Evolutionary conservation across 768 basidiomycete species (phyloP), one percentile per base, ranked within the genome.

Genomic region (Suillus tomentosus): DNA sequence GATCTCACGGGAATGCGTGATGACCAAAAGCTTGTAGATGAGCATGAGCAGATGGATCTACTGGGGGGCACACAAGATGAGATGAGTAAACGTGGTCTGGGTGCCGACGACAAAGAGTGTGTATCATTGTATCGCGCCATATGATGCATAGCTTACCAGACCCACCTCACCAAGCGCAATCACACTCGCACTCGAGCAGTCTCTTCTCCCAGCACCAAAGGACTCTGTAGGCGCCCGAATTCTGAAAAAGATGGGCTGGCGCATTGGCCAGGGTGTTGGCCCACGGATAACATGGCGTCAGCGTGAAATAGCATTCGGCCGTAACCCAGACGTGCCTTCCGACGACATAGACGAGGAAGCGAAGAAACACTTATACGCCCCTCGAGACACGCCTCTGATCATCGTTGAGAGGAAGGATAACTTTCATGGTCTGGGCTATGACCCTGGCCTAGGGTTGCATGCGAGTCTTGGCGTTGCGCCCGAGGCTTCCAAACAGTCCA

Each of bases 221-320:
- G 89, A 94, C 64, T 94, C 94, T 3, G 83, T 88, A 34, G 96
- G 96, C 0, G 89, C 92, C 3, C 87, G 87, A 42, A 87, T 99
- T 8, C 83, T 99, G 61, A 90, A 89, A 79, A 96, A 94, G 78
- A 95, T 98, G 90, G 96, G 97, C 0, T 98, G 97, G 96, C 82
- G 90, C 48, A 76, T 87, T 0, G 97, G 96, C 1, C 95, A 96
- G 76, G 97, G 96, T 14, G 87, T 99, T 22, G 97, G 96, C 0
- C 95, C 96, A 5, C 85, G 96, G 13, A 81, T 99, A 37, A 87
- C 93, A 5, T 84, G 90, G 66, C 83, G 86, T 42, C 87, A 92
- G 71, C 87, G 91, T 51, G 87, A 84, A 67, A 77, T 85, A 19
- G 93, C 96, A 73, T 88, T 92, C 73, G 74, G 83, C 14, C 85